Percentiles rank a stretch among this genome's conserved stretches.
These are phyloP conservation scores for Eimeria falciformis DNA, from an alignment of 169 alveolate species.

Conservation along the genomic window DNA sequence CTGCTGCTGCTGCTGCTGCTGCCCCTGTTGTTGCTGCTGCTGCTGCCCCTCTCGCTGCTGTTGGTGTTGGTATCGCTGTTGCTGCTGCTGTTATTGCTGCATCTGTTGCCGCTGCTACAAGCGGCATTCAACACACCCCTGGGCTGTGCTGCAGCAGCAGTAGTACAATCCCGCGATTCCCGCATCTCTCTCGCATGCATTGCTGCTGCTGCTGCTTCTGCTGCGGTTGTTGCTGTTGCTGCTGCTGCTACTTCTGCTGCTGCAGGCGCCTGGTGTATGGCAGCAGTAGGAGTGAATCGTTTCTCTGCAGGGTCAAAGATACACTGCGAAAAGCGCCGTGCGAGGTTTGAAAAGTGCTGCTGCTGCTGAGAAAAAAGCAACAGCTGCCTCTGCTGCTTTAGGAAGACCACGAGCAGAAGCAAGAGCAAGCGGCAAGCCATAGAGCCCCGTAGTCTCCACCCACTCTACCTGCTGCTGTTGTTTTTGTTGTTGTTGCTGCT, in stretches of 20 bases:
- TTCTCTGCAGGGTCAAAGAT: neutral
- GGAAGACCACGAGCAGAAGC: neutral
- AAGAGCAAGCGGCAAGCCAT: neutral
- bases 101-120: too few relatives aligned
- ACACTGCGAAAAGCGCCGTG: neutral
- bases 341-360: neutral
- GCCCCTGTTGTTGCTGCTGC: constrained; percentile 12
- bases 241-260: constrained; percentile 14
- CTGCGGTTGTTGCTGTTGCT: neutral
- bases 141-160: too few relatives aligned
- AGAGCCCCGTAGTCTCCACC: neutral
- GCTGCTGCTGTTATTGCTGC: neutral
- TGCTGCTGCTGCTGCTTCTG: neutral
- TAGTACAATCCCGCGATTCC: too few relatives aligned
- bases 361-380: neutral
- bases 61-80: constrained; percentile 14
- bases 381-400: constrained; percentile 12
- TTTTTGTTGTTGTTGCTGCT: neutral
- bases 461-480: neutral
- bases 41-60: constrained; percentile 45
- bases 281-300: constrained; percentile 8
- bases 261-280: neutral
- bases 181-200: neutral
- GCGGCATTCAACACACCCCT: too few relatives aligned
- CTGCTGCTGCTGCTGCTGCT: neutral